Percentiles rank a stretch among this genome's conserved stretches.
Conservation (phyloP, 208 protist genomes). For the Entamoeba nuttalli region DNA sequence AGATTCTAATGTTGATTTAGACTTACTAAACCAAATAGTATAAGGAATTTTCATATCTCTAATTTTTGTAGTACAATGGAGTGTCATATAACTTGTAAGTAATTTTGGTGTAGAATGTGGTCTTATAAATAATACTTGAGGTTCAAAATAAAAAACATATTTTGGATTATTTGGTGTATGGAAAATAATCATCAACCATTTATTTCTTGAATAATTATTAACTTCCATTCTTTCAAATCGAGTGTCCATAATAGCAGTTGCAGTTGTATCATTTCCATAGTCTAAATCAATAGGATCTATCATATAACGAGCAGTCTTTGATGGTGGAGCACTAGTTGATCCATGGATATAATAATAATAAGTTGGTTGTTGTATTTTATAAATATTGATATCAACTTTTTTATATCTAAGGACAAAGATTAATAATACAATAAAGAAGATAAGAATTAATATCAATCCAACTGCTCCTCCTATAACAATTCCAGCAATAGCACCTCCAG, state of each 20-base stretch:
- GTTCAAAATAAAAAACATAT: background rate
- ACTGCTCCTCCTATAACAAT: background rate
- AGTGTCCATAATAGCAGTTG: background rate
- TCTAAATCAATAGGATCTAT: background rate
- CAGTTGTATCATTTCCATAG: background rate
- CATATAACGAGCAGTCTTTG: background rate
- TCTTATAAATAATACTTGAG: background rate
- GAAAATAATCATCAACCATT: background rate
- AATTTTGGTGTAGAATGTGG: background rate
- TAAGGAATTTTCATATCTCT: background rate
- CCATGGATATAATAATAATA: background rate
- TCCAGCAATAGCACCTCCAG: background rate
- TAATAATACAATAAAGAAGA: background rate
- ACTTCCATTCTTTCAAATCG: background rate
- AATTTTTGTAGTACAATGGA: background rate
- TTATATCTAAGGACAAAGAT: background rate
- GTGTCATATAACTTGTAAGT: background rate
- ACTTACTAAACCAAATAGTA: background rate
- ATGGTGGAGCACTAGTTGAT: background rate
- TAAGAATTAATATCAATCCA: background rate
- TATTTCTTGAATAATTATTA: background rate
- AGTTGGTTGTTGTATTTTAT: background rate
- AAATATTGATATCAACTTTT: background rate
- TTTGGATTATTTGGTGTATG: background rate
- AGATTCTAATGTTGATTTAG: background rate